These are phyloP conservation scores for Cucurbita maxima DNA, from an alignment of 306 rosid species.

Conservation along the genomic window DNA sequence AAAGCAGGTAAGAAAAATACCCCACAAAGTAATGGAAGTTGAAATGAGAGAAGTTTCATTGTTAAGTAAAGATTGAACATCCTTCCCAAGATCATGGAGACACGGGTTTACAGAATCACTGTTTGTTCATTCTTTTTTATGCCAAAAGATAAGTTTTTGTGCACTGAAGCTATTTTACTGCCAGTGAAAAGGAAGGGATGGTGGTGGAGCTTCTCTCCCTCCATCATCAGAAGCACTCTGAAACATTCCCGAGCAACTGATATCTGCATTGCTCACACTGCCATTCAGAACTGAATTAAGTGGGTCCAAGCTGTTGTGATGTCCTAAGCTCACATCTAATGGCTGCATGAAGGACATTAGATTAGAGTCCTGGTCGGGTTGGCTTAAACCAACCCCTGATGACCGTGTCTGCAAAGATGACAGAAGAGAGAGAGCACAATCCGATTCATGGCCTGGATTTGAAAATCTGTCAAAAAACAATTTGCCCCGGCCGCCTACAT, in stretches of 20 bases:
- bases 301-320: conserved; percentile 24
- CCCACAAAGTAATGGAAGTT: not conserved
- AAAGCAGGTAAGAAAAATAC: not conserved
- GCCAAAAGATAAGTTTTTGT: not conserved
- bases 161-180: conserved; percentile 15
- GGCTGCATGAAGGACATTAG: conserved; percentile 38
- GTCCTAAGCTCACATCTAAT: conserved; percentile 14
- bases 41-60: not conserved
- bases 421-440: conserved; percentile 99
- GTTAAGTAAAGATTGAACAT: not conserved
- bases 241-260: conserved; percentile 38
- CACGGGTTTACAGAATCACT: not conserved
- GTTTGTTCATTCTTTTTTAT: not conserved
- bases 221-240: conserved; percentile 17
- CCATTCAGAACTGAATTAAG: conserved; percentile 42
- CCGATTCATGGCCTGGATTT: conserved; percentile 29
- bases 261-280: conserved; percentile 13
- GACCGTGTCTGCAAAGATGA: conserved; percentile 71
- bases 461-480: conserved; percentile 30
- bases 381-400: conserved; percentile 39
- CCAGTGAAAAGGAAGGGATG: conserved; percentile 69
- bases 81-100: not conserved
- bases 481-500: conserved; percentile 15
- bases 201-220: conserved; percentile 37
- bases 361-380: conserved; percentile 25